These are phyloP conservation scores for Ophiognomonia clavigignenti-juglandacearum DNA, from an alignment of 2,329 filamentous ascomycete species.

Conservation along the genomic window DNA sequence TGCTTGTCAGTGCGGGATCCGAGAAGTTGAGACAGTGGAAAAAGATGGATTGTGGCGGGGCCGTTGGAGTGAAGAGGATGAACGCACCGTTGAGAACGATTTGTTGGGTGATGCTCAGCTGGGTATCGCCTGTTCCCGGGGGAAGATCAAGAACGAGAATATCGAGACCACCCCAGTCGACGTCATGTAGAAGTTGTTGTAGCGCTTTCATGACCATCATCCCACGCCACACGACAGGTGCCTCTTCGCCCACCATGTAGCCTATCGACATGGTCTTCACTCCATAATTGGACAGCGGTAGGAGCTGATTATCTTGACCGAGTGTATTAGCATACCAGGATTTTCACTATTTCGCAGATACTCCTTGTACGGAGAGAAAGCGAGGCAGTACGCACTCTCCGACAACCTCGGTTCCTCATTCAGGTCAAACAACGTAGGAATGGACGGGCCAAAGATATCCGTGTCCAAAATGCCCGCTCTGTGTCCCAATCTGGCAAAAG, in stretches of 20 bases:
- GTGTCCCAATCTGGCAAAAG: constrained; percentile 77
- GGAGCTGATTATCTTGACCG: constrained; percentile 74
- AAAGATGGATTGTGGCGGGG: background rate
- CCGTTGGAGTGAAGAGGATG: background rate
- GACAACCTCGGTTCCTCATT: constrained; percentile 74
- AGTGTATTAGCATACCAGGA: too few species aligned
- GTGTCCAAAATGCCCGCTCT: constrained; percentile 87
- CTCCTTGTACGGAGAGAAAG: too few species aligned
- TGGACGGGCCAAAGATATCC: constrained; percentile 93
- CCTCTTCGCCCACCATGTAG: constrained; percentile 74
- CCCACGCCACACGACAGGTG: constrained; percentile 90
- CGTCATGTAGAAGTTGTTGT: constrained; percentile 90
- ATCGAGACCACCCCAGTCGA: constrained; percentile 88
- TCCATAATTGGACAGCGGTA: constrained; percentile 90
- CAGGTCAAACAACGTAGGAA: constrained; percentile 84
- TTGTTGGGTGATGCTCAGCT: constrained; percentile 95
- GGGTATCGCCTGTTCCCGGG: constrained; percentile 91
- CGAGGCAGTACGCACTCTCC: constrained; percentile 50
- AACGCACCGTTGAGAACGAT: constrained; percentile 72
- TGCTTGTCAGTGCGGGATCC: background rate
- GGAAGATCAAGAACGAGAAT: constrained; percentile 86
- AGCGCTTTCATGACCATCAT: constrained; percentile 98
- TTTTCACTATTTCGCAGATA: too few species aligned
- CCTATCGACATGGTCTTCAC: constrained; percentile 99
- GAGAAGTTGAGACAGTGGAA: background rate